These are phyloP conservation scores for Cicer arietinum DNA, from an alignment of 306 rosid species.

Conservation along the genomic window DNA sequence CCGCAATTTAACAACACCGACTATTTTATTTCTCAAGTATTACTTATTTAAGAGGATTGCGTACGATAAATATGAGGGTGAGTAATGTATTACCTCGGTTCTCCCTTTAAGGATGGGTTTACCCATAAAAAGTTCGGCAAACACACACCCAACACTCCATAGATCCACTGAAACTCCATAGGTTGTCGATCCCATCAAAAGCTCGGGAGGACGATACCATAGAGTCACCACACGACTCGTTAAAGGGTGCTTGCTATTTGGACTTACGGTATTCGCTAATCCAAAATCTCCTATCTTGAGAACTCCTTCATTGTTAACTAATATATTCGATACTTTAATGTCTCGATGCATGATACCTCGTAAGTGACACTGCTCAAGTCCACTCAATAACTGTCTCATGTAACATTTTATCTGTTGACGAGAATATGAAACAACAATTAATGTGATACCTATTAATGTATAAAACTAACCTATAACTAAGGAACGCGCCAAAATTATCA, in stretches of 20 bases:
- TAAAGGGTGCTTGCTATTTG: slow-evolving; percentile 64
- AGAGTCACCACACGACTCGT: slow-evolving; percentile 98
- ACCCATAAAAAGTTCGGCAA: slow-evolving; percentile 84
- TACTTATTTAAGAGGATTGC: slow-evolving; percentile 2
- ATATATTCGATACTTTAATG: slow-evolving; percentile 85
- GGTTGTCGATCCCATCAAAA: slow-evolving; percentile 87
- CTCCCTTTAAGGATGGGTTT: slow-evolving; percentile 93
- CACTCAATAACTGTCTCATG: slow-evolving; percentile 92
- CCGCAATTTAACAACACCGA: background rate
- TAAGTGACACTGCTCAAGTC: slow-evolving; percentile 89
- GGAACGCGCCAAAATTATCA: background rate
- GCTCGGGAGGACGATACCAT: slow-evolving; percentile 99
- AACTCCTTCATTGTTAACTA: slow-evolving; percentile 87
- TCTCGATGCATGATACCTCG: slow-evolving; percentile 94
- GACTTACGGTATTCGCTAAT: slow-evolving; percentile 71
- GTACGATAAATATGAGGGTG: slow-evolving; percentile 29
- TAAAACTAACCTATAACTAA: background rate
- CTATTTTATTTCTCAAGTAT: background rate
- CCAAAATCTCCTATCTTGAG: slow-evolving; percentile 95
- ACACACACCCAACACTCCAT: slow-evolving; percentile 96
- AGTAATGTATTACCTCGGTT: slow-evolving; percentile 69
- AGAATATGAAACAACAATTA: slow-evolving; percentile 29
- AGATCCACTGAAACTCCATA: slow-evolving; percentile 89
- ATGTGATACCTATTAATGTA: background rate
- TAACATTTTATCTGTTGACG: slow-evolving; percentile 79